A percentile compares a stretch with the other conserved stretches of the same genome.
phyloP scores from a whole-genome alignment of 2,329 filamentous ascomycete species.

The Pseudocercospora macadamiae region DNA sequence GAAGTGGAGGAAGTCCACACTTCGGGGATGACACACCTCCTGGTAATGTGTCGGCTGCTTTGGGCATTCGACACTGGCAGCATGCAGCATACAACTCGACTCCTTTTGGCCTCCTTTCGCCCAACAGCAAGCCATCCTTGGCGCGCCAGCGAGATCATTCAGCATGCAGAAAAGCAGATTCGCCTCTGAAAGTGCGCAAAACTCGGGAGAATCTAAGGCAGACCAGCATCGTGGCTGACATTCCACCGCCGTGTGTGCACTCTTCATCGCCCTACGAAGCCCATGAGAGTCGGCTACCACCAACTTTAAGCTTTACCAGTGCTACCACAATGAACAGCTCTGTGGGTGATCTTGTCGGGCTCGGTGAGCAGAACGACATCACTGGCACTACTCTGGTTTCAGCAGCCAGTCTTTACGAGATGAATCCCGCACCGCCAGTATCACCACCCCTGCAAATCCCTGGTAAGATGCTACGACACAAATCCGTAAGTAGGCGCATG shows the following conservation, averaged over 20 bases:
- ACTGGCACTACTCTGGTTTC: conserved; percentile 22
- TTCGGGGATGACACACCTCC: conserved; percentile 23
- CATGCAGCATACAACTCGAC: conserved; percentile 21
- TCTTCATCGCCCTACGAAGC: conserved; percentile 4
- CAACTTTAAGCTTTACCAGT: conserved; percentile 19
- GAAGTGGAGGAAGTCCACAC: conserved; percentile 7
- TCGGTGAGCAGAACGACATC: conserved; percentile 12
- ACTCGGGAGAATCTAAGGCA: conserved; percentile 40
- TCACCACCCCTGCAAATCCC: conserved; percentile 12
- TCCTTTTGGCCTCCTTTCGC: conserved; percentile 30
- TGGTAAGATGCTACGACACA: conserved; percentile 31
- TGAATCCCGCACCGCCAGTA: not conserved
- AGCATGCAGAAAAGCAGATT: conserved; percentile 33
- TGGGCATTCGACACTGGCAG: conserved; percentile 29
- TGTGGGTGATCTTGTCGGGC: not conserved
- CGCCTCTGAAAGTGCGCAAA: conserved; percentile 40
- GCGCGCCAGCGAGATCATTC: conserved; percentile 38
- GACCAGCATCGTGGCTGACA: conserved; percentile 25
- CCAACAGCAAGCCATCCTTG: conserved; percentile 35
- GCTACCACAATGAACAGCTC: conserved; percentile 17
- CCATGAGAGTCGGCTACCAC: not conserved
- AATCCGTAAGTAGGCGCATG: conserved; percentile 41
- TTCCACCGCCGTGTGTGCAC: conserved; percentile 32
- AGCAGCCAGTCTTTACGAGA: not conserved
- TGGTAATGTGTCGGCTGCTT: conserved; percentile 15